phyloP scores from a whole-genome alignment of 306 rosid species.

The Prinsepia uniflora region DNA sequence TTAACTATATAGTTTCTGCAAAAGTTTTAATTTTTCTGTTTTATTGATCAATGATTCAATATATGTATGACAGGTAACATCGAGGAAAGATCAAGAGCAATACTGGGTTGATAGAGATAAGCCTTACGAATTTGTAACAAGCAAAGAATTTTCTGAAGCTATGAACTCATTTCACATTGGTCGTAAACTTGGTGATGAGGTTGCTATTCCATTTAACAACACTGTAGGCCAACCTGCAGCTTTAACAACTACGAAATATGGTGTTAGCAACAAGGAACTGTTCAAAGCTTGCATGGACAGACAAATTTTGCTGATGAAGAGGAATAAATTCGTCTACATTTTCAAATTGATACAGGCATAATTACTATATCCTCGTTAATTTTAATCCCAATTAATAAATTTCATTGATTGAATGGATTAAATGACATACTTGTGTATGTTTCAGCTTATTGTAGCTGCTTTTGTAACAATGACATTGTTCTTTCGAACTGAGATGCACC shows the following conservation, averaged over 20 bases:
- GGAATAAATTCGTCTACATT: constrained; percentile 42
- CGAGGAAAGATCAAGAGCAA: constrained; percentile 55
- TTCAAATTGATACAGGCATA: constrained; percentile 41
- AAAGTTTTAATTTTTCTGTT: no score
- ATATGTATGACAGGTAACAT: constrained; percentile 40
- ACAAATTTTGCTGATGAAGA: constrained; percentile 54
- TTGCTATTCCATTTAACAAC: constrained; percentile 43
- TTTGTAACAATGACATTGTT: constrained; percentile 31
- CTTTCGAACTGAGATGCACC: constrained; percentile 41
- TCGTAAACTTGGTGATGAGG: constrained; percentile 27
- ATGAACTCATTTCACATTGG: constrained; percentile 48
- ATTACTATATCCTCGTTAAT: background rate
- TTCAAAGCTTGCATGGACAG: constrained; percentile 51
- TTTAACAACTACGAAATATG: constrained; percentile 43
- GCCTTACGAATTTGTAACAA: constrained; percentile 39
- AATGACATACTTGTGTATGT: constrained; percentile 7
- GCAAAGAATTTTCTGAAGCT: constrained; percentile 44
- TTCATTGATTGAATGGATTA: background rate
- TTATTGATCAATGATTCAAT: no score
- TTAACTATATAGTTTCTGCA: background rate
- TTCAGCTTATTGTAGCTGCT: constrained; percentile 35
- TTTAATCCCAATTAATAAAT: no score
- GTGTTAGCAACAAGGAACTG: constrained; percentile 35
- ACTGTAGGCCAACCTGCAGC: constrained; percentile 40
- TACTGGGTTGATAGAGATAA: constrained; percentile 41